Evolutionary conservation across 306 rosid genomes (phyloP), one percentile per base, ranked within the genome.

Genomic region (Acacia confusa): DNA sequence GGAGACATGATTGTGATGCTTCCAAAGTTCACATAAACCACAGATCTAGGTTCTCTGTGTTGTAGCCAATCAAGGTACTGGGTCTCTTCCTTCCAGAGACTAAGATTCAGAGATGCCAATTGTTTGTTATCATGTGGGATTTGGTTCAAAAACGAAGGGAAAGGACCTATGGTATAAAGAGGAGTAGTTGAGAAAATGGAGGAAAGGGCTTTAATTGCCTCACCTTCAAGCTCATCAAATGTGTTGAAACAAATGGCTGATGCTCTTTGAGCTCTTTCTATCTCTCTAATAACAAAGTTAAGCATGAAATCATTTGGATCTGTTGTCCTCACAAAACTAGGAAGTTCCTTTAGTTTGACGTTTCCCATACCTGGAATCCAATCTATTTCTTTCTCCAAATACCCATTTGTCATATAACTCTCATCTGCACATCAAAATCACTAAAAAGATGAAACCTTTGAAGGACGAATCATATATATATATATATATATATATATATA

Each of bases 1-100:
- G 50, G 9, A 11, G 48, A 8, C 50, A 68, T 20, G 41, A 40
- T 12, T 9, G 50, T 68, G 72, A 68, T 68, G 17, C 50, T 68
- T 20, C 72, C 72, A 40, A 38, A 68, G n/a, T 68, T 68, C 17
- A 68, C 74, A 10, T 63, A 80, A 22, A 80, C n/a, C 6, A 80
- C 67, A 10, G 84, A 80, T 9, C 27, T 27, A 27, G 81, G 78
- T 78, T 72, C 65, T 11, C 74, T 58, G 34, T 75, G 10, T 36
- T 78, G 24, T 1, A 85, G 71, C 88, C 88, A 85, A 1, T 82
- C 11, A 0, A 78, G 22, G 67, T 78, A 82, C 0, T 75, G 57
- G 0, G 55, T 27, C 13, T 74, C 75, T 22, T 82, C 85, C 13
- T 17, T 43, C 88, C 85, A 82, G 0, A 85, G 83, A 68, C 34